Evolutionary conservation across 768 basidiomycete species (phyloP), one percentile per base, ranked within the genome.

Genomic region (Leccinum uliginosum): DNA sequence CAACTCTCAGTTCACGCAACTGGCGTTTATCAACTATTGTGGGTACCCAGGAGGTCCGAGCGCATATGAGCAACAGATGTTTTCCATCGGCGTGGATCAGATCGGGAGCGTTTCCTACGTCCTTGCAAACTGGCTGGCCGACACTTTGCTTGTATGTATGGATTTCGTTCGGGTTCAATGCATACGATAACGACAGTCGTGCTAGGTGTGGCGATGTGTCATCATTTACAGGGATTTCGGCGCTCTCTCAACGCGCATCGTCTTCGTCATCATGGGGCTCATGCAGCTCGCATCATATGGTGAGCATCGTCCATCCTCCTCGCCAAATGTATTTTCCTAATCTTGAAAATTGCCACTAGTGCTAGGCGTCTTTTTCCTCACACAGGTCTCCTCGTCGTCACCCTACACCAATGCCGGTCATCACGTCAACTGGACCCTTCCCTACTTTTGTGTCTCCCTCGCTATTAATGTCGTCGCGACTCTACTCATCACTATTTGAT

Each of bases 21-120:
- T 71, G 47, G 69, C 69, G 17, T 70, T 71, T 35, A 65, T 70
- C 43, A 61, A 70, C 7, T 11, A 71, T 34, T 64, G 70, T 3
- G 62, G 65, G 12, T 70, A 44, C 43, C 52, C 69, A 0, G 70
- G 68, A 11, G 69, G 69, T 21, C 66, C 64, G 52, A 59, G 70
- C 57, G 52, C 24, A 32, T 67, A 55, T 7, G 62, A 65, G 19
- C 3, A 67, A 1, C 49, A 67, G 15, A 69, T 67, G 67, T 70
- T 71, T 44, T 70, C 70, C 17, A 66, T 70, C 17, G 38, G 44
- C 17, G 55, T 45, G 8, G 70, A 71, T 7, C 60, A 67, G 17
- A 51, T 73, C 15, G 51, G 57, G 3, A 70, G 64, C 23, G 63
- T 67, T 2, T 57, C 64, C 19, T 73, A 62, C 43, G 58, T 73